phyloP scores from a whole-genome alignment of 345 rosid species.

The Salix brachista region DNA sequence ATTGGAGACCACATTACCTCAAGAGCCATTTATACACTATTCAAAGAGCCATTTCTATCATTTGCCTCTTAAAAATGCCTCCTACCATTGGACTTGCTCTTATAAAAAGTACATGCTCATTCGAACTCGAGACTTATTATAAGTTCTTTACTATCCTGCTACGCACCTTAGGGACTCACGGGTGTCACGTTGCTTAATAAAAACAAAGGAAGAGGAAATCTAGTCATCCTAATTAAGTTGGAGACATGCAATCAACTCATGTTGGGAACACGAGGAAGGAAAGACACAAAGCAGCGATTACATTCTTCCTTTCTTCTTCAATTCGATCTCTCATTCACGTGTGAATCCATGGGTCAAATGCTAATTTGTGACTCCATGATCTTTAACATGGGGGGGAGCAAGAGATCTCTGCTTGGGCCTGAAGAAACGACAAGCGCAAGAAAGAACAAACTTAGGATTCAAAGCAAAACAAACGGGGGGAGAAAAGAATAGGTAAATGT shows the following conservation, averaged over 20 bases:
- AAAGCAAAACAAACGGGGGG: constrained; percentile 7
- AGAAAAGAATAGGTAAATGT: constrained; percentile 34
- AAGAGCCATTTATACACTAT: too few relatives aligned
- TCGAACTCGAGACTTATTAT: too few relatives aligned
- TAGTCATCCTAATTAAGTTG: not conserved
- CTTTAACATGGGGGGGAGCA: constrained; percentile 34
- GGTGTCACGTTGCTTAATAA: not conserved
- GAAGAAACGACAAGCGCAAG: constrained; percentile 33
- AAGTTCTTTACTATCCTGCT: too few relatives aligned
- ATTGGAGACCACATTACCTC: too few relatives aligned
- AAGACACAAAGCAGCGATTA: constrained; percentile 21
- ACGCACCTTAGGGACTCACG: not conserved
- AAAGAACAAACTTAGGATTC: not conserved
- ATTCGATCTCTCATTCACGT: constrained; percentile 28
- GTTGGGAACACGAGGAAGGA: constrained; percentile 46
- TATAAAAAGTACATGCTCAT: too few relatives aligned
- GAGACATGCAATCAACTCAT: constrained; percentile 42
- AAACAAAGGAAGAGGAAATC: not conserved
- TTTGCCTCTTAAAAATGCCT: too few relatives aligned
- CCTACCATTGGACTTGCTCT: too few relatives aligned
- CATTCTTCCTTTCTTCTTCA: not conserved
- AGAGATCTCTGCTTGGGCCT: constrained; percentile 41
- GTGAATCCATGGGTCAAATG: constrained; percentile 29
- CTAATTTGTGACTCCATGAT: not conserved
- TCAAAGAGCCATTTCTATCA: too few relatives aligned